Base-by-base conservation (phyloP, 805 yeast genomes). In the Kuraishia molischiana region DNA sequence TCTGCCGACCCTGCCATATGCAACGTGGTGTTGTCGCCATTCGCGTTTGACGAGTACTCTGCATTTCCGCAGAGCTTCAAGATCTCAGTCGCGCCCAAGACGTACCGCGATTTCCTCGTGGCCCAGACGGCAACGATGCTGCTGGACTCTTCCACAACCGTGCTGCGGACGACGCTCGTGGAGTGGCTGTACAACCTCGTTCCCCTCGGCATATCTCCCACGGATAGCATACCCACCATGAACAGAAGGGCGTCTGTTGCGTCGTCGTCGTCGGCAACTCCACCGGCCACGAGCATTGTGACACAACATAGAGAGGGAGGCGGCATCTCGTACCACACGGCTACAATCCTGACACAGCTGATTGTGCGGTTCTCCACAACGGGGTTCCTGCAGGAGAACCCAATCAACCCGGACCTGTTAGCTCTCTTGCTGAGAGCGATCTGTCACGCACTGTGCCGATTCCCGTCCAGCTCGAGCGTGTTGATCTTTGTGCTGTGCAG, bases 151-250 rank as follows among this genome's bases (percentile, higher is more conserved):
- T 50, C 59, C 24, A 60, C 59, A 37, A 41, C 41, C 13, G 44
- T 59, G 3, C 49, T 67, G 11, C 56, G 73, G 3, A 69, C 77
- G 1, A 68, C 77, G 10, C 55, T 76, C 28, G 68, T 73, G 36
- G 83, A 82, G 48, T 62, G 73, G 36, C 52, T 81, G 6, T 80
- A 78, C 55, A 82, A 83, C 49, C 48, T 80, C 36, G 57, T 83
- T 11, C 77, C 74, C 2, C 49, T 67, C 11, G 56, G 59, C 24
- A 19, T 17, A 17, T 36, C 48, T 6, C 26, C 20, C 31, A 35
- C 9, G 24, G 38, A 31, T 9, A 34, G 33, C 6, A 39, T 43
- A 11, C 46, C 52, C 22, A 41, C 45, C 3, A 31, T 32, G 9
- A 44, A 47, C 38, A 42, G 52, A 35, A 38, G 49, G 17, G 14